Evolutionary conservation across 768 basidiomycete genomes (phyloP), one percentile per base, ranked within the genome.

Genomic region (Thelephora aurantiotincta): DNA sequence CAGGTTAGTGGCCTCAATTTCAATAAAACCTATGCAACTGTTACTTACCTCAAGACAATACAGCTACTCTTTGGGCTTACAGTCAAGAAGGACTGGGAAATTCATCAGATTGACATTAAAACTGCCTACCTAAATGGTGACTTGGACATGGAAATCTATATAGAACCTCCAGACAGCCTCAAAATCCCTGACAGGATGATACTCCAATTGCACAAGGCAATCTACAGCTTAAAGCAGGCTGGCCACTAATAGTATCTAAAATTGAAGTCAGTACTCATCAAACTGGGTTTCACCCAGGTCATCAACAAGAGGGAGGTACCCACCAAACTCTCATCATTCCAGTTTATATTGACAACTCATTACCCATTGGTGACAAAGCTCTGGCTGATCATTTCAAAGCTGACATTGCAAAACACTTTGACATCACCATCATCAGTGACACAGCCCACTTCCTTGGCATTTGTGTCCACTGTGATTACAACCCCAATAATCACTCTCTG

Each of bases 71-170:
- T 68, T 0, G 64, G 68, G 18, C 48, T 70, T 5, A 66, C 64
- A 0, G 65, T 65, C 0, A 3, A 48, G 0, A 41, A 58, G 0
- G 63, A 60, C 33, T 71, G 62, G 64, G 65, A 66, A 11, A 52
- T 65, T 1, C 55, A 61, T 5, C 68, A 71, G 35, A 56, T 68
- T 5, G 65, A 71, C 52, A 57, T 71, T 22, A 68, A 67, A 33
- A 67, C 63, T 0, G 65, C 68, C 0, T 71, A 64, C 52, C 59
- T 70, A 1, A 55, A 70, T 51, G 62, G 66, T 12, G 23, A 48
- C 5, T 52, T 57, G 1, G 50, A 57, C 2, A 58, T 67, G 6
- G 60, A 66, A 35, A 46, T 54, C 0, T 68, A 60, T 45, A 66
- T 70, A 63, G 60, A 63, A 16, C 64, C 65, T 44, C 61, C 61